phyloP scores from a whole-genome alignment of 202 grass and related monocot genomes.

The Zizania palustris region DNA sequence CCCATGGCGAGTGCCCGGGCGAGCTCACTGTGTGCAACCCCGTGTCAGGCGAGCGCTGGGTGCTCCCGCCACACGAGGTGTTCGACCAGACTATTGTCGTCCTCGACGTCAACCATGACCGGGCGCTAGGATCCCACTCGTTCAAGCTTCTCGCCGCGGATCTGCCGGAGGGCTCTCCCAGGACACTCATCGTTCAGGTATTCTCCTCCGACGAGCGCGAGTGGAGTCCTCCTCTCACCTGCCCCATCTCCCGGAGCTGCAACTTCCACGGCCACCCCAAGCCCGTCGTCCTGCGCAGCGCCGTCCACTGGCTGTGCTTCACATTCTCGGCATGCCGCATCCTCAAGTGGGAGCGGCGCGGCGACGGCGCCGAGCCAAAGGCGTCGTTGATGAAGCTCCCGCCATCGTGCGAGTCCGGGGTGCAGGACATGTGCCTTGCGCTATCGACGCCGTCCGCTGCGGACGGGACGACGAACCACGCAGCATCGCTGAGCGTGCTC shows the following conservation, averaged over 20 bases:
- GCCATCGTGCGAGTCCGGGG: fast-evolving
- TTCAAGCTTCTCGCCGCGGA: constrained; percentile 39
- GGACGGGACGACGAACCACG: neutral
- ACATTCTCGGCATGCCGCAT: neutral
- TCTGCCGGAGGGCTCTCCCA: neutral
- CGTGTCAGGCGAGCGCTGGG: neutral
- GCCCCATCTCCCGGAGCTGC: neutral
- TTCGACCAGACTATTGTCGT: neutral
- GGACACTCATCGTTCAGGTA: constrained; percentile 20
- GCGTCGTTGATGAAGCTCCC: neutral
- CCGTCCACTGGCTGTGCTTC: constrained; percentile 22
- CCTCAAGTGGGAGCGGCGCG: constrained; percentile 11
- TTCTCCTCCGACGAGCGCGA: constrained; percentile 14
- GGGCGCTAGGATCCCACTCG: neutral
- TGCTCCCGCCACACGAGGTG: constrained; percentile 9
- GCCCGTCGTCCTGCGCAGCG: constrained; percentile 16
- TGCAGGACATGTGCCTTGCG: neutral
- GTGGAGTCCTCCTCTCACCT: neutral
- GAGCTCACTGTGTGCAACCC: neutral
- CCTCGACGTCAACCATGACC: constrained; percentile 1
- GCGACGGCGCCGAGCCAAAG: neutral
- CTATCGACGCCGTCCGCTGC: neutral
- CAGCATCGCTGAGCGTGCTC: constrained; percentile 8
- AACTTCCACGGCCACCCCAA: neutral
- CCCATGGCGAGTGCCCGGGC: neutral